A percentile compares a stretch with the other conserved stretches of the same genome.
Evolutionary conservation across 345 rosid genomes (phyloP).

Genomic region (Salix udensis): DNA sequence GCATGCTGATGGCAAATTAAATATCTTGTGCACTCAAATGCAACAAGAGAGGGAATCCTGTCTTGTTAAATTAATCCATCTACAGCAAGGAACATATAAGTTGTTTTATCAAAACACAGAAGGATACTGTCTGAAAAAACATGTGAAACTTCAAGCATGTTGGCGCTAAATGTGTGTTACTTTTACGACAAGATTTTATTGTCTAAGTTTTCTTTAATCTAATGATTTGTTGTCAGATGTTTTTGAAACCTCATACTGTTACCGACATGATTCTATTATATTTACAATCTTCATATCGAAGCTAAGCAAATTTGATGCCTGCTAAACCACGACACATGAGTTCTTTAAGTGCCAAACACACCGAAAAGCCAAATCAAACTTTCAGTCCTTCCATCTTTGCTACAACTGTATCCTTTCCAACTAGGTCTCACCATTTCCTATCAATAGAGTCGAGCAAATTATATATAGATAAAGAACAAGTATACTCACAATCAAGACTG

Average conservation of each 20-base stretch:
- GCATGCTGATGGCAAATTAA: not conserved
- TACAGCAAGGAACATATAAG: not conserved
- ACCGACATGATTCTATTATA: too few species aligned
- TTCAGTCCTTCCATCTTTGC: not conserved
- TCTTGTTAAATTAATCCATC: not conserved
- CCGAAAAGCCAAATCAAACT: not conserved
- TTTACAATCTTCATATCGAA: too few species aligned
- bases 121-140: not conserved
- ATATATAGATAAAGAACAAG: not conserved
- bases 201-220: too few species aligned
- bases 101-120: not conserved
- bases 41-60: not conserved
- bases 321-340: not conserved
- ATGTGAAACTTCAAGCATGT: not conserved
- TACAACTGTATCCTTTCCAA: not conserved
- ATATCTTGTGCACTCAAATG: not conserved
- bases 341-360: not conserved
- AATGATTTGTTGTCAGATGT: too few species aligned
- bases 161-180: not conserved
- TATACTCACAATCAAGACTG: constrained; percentile 58
- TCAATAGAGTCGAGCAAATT: not conserved
- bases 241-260: too few species aligned
- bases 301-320: not conserved
- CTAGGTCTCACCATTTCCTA: not conserved
- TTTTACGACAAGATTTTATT: not conserved